Evolutionary conservation across 192 early-diverging fungal species (phyloP), one percentile per base, ranked within the genome.

Genomic region (Coemansia sp.): DNA sequence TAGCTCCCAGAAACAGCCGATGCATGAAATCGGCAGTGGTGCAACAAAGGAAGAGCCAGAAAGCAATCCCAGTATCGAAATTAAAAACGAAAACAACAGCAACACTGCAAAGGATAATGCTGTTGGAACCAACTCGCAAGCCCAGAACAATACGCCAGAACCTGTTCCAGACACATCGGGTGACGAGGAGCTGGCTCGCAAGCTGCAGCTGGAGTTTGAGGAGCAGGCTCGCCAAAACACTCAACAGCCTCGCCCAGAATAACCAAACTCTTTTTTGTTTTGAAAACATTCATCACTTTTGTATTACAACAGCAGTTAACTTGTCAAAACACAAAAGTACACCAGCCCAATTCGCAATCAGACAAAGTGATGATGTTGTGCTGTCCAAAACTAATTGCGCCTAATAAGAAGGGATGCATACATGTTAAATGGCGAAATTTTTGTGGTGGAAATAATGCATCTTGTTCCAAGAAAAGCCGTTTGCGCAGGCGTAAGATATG

Each of bases 151-250:
- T 21, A 5, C 0, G 23, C 46, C 46, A 49, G 43, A 49, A 7
- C 31, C 45, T 21, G 12, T 72, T 26, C 76, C 76, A 21, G 79
- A 81, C 49, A 81, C 74, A 4, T 76, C 73, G 5, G 67, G 65
- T 28, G 79, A 81, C 40, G 79, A 75, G 18, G 79, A 75, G 49
- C 49, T 72, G 53, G 79, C 79, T 16, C 66, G 79, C 8, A 75
- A 61, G 48, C 70, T 81, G 12, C 79, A 81, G 39, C 31, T 69
- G 30, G 79, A 81, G 29, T 80, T 71, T 21, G 77, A 80, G 34
- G 64, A 51, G 7, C 68, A 76, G 39, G 68, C 61, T 21, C 65
- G 60, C 8, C 30, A 33, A 42, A 37, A 21, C 12, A 15, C 18
- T 18, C 52, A 55, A 15, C 33, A 31, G 35, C 49, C 53, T 34